These are phyloP conservation scores for Beauveria sp. DNA, from an alignment of 2,329 filamentous ascomycete species.

Conservation along the genomic window DNA sequence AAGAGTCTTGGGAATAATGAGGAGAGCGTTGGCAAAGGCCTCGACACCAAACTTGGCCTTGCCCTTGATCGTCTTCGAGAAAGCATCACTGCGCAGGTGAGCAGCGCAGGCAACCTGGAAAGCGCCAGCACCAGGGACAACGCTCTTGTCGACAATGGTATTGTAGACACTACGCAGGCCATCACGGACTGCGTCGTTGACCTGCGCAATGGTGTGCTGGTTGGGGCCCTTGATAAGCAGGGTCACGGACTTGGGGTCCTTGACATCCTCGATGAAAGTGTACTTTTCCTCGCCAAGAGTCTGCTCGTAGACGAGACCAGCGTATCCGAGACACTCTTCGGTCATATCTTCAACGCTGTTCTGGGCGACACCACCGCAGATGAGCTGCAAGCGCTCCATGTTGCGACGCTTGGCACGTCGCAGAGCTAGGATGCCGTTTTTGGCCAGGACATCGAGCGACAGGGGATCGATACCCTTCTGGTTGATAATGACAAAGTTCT, in stretches of 20 bases:
- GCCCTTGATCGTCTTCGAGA: conserved; percentile 87
- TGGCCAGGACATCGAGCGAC: conserved; percentile 89
- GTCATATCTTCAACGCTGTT: conserved; percentile 94
- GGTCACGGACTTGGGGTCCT: conserved; percentile 96
- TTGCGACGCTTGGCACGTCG: conserved; percentile 94
- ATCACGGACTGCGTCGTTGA: conserved; percentile 92
- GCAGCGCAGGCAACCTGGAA: conserved; percentile 92
- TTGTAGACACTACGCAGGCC: conserved; percentile 96
- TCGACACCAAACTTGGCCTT: conserved; percentile 95
- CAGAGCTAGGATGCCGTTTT: conserved; percentile 94
- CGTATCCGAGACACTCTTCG: conserved; percentile 87
- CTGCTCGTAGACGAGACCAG: conserved; percentile 93
- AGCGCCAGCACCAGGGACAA: conserved; percentile 87
- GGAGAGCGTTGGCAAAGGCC: conserved; percentile 88
- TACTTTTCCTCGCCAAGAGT: conserved; percentile 98
- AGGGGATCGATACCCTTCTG: conserved; percentile 98
- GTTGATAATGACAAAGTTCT: conserved; percentile 96
- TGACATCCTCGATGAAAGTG: conserved; percentile 97
- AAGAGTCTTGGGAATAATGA: conserved; percentile 95
- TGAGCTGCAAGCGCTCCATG: conserved; percentile 95
- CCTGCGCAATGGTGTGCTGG: conserved; percentile 90
- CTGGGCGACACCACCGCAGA: conserved; percentile 84
- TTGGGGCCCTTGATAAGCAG: conserved; percentile 98
- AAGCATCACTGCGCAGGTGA: conserved; percentile 78
- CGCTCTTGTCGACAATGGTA: conserved; percentile 96